Evolutionary conservation across 306 rosid genomes (phyloP).

Genomic region (Begonia masoniana): DNA sequence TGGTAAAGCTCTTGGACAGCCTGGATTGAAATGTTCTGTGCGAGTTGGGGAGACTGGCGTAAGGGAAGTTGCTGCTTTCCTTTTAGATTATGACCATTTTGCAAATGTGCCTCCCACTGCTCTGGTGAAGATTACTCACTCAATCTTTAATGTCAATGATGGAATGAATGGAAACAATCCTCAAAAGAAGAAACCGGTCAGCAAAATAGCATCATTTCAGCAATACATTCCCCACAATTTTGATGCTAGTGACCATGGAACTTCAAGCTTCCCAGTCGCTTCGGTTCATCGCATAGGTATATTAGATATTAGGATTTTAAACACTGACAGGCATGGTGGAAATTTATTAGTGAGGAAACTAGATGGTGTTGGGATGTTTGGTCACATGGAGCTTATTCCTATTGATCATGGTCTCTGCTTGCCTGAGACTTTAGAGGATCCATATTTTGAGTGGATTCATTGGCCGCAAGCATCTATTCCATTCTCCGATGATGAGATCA

Average conservation of each 20-base stretch:
- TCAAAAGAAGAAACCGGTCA: conserved; percentile 54
- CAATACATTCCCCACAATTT: conserved; percentile 88
- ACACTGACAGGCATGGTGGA: conserved; percentile 97
- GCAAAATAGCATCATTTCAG: conserved; percentile 93
- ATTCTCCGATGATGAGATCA: conserved; percentile 81
- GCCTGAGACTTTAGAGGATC: conserved; percentile 89
- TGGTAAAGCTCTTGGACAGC: conserved; percentile 93
- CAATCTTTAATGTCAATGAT: conserved; percentile 85
- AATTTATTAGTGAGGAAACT: conserved; percentile 79
- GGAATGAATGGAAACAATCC: conserved; percentile 62
- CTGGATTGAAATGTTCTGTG: conserved; percentile 80
- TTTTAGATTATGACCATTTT: conserved; percentile 70
- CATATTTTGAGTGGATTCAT: conserved; percentile 97
- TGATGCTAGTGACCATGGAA: conserved; percentile 98
- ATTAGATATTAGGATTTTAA: conserved; percentile 90
- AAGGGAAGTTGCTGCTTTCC: conserved; percentile 93
- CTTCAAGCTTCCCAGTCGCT: conserved; percentile 85
- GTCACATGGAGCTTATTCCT: conserved; percentile 86
- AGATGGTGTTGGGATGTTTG: conserved; percentile 66
- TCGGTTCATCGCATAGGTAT: conserved; percentile 95
- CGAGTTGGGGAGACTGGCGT: conserved; percentile 96
- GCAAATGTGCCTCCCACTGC: conserved; percentile 98
- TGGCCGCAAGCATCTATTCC: conserved; percentile 99
- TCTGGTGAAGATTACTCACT: conserved; percentile 88
- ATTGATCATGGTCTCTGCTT: conserved; percentile 98